These are phyloP conservation scores for Solanum bukasovii DNA, from an alignment of 257 asterid species.

Conservation along the genomic window DNA sequence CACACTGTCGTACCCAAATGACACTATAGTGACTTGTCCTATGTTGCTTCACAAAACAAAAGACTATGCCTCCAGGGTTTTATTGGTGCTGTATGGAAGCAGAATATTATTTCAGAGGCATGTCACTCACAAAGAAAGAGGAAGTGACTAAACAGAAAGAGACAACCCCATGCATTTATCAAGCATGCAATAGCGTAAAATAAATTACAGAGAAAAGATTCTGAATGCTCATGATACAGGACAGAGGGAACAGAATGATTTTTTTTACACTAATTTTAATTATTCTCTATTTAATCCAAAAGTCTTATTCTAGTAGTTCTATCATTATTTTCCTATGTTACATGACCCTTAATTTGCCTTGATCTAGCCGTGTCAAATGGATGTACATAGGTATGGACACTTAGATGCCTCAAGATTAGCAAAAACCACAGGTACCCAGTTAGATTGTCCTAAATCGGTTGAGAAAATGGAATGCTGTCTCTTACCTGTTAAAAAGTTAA, in stretches of 20 bases:
- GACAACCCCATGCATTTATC: neutral
- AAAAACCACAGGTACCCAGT: neutral
- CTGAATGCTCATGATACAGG: neutral
- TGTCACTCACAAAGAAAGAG: neutral
- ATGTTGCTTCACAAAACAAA: neutral
- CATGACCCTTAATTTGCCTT: neutral
- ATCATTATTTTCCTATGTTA: neutral
- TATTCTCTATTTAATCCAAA: neutral
- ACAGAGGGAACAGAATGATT: neutral
- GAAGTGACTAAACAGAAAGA: neutral
- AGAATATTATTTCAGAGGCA: neutral
- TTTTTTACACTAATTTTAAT: neutral
- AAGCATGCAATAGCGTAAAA: neutral
- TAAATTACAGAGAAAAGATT: neutral
- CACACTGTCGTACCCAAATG: neutral
- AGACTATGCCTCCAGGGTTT: neutral
- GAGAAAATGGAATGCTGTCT: neutral
- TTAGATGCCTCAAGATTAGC: neutral
- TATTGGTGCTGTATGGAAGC: neutral
- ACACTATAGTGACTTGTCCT: neutral
- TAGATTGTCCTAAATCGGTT: neutral
- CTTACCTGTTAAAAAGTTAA: neutral
- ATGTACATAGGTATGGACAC: neutral
- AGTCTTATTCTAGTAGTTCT: neutral
- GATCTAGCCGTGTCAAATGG: neutral